A percentile compares a stretch with the other conserved stretches of the same genome.
phyloP scores from a whole-genome alignment of 352 stramenopile species.

The Phytophthora pistaciae region DNA sequence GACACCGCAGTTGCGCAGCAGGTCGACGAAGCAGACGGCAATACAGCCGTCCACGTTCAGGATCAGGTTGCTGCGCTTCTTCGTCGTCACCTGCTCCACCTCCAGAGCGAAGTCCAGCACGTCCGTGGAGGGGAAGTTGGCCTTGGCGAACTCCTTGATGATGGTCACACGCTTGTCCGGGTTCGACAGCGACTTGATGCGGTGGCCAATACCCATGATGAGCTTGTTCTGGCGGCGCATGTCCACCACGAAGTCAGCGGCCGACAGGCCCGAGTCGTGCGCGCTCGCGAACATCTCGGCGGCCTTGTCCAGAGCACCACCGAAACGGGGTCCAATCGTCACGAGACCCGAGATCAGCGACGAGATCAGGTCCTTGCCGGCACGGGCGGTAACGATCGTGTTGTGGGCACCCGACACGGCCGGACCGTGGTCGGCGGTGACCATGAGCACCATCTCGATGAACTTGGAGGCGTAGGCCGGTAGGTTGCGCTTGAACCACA shows the following conservation, averaged over 20 bases:
- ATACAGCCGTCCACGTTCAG: conserved; percentile 98
- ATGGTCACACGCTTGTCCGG: conserved; percentile 97
- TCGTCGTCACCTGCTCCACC: conserved; percentile 97
- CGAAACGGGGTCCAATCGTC: conserved; percentile 97
- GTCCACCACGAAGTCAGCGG: conserved; percentile 93
- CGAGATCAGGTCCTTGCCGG: conserved; percentile 97
- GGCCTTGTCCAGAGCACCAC: conserved; percentile 95
- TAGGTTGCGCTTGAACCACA: conserved; percentile 96
- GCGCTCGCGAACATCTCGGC: conserved; percentile 94
- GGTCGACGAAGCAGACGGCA: conserved; percentile 97
- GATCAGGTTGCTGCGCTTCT: conserved; percentile 98
- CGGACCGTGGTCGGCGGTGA: conserved; percentile 97
- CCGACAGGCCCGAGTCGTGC: conserved; percentile 89
- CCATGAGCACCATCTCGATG: conserved; percentile 99
- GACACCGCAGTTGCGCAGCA: conserved; percentile 93
- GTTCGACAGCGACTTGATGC: conserved; percentile 96
- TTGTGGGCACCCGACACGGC: conserved; percentile 97
- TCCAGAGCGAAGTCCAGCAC: conserved; percentile 96
- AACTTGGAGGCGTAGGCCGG: conserved; percentile 94
- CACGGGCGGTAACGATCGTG: conserved; percentile 95
- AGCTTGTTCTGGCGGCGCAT: conserved; percentile 96
- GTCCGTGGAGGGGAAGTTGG: conserved; percentile 94
- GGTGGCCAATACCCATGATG: conserved; percentile 98
- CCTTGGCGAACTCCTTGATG: conserved; percentile 96
- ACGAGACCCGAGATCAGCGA: conserved; percentile 96